Evolutionary conservation across 257 asterid genomes (phyloP), one percentile per base, ranked within the genome.

Genomic region (Gardenia jasminoides): DNA sequence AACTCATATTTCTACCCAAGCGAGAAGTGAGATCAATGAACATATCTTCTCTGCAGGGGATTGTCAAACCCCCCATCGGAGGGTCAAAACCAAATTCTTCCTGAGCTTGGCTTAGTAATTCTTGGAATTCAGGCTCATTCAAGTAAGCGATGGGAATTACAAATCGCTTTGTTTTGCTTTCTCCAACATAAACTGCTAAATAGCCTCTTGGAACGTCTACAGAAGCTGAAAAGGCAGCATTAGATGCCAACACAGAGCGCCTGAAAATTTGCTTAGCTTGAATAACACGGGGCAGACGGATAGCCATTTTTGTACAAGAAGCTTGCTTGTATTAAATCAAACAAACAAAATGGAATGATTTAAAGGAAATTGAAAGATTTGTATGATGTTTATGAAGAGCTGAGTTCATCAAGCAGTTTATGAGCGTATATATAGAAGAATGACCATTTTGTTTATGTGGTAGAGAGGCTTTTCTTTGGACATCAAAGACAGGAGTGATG

Each of bases 51-150:
- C 78, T 79, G 80, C 93, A 85, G 10, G 93, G 92, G 22, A 89
- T 88, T 0, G 89, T 90, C 56, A 89, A 61, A 19, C 92, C 93
- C 17, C 93, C 92, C 86, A 83, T 86, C 36, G 93, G 93, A 82
- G 89, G 88, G 80, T 84, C 81, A 73, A 85, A 89, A 17, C 93
- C 92, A 58, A 76, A 83, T 56, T 87, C 90, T 79, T 89, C 92
- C 54, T 87, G 92, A 0, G 89, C 74, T 41, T 81, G 81, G 58
- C 81, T 80, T 75, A 90, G 33, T 79, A 88, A 75, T 56, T 85
- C 86, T 26, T 82, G 92, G 81, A 90, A 85, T 0, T 80, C 46
- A 28, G 89, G 89, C 70, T 85, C 82, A 24, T 79, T 90, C 84
- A 90, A 52, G 81, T 82, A 88, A 12, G 89, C 83, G 31, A 90